These are phyloP conservation scores for Glaciozyma antarctica DNA, from an alignment of 768 basidiomycete species.

Conservation along the genomic window DNA sequence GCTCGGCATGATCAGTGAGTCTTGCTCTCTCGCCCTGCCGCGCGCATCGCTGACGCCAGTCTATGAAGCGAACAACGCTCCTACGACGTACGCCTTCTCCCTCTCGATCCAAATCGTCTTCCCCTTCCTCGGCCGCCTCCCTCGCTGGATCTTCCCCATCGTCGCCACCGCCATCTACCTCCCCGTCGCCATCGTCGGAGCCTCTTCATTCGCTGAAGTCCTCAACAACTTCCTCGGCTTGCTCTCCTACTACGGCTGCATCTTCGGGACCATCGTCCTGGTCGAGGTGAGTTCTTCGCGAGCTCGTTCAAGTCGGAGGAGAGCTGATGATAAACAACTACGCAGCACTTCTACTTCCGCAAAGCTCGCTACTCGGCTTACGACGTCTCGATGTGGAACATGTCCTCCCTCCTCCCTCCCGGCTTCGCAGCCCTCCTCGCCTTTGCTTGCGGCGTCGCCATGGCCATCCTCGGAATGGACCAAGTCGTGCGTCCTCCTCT, in stretches of 20 bases:
- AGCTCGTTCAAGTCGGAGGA: neutral
- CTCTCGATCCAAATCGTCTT: slow-evolving; percentile 63
- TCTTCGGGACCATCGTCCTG: slow-evolving; percentile 45
- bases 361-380: slow-evolving; percentile 47
- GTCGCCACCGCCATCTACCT: slow-evolving; percentile 58
- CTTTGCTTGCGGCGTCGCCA: slow-evolving; percentile 47
- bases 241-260: slow-evolving; percentile 51
- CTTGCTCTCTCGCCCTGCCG: too few species aligned
- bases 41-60: slow-evolving; percentile 51
- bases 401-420: slow-evolving; percentile 48
- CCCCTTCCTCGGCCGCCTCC: slow-evolving; percentile 52
- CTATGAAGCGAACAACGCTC: slow-evolving; percentile 67
- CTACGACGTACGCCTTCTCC: slow-evolving; percentile 70
- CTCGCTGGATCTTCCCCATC: slow-evolving; percentile 61
- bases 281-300: slow-evolving; percentile 35
- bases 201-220: slow-evolving; percentile 51
- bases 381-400: slow-evolving; percentile 50
- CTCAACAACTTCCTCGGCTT: slow-evolving; percentile 61
- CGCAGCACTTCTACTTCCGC: slow-evolving; percentile 61
- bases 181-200: slow-evolving; percentile 47
- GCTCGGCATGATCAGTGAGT: slow-evolving; percentile 54
- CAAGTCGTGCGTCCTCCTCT: slow-evolving; percentile 42
- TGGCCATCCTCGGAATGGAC: slow-evolving; percentile 58
- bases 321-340: too few species aligned
- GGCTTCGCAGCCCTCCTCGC: slow-evolving; percentile 56